Evolutionary conservation across 768 basidiomycete species (phyloP).

Genomic region (Podaxis pistillaris): DNA sequence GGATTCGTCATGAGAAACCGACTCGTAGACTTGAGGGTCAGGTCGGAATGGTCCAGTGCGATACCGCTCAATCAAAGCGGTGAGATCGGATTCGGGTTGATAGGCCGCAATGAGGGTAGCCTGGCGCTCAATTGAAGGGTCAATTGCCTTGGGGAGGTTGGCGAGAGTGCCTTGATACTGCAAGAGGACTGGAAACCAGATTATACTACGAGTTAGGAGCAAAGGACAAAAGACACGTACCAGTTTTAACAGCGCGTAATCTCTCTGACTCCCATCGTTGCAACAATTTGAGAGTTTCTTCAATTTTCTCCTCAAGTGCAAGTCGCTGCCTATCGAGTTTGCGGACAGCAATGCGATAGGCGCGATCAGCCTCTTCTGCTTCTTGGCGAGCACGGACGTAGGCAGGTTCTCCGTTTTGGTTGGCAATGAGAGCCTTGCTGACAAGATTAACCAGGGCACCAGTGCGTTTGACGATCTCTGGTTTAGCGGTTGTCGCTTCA

Average conservation of each 20-base stretch:
- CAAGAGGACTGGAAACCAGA: conserved; percentile 56
- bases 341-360: conserved; percentile 78
- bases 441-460: conserved; percentile 69
- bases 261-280: conserved; percentile 88
- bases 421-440: conserved; percentile 61
- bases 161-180: conserved; percentile 84
- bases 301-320: conserved; percentile 81
- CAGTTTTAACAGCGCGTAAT: conserved; percentile 80
- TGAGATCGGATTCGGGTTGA: conserved; percentile 85
- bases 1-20: conserved; percentile 74
- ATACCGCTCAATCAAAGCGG: conserved; percentile 86
- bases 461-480: conserved; percentile 60
- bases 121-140: conserved; percentile 65
- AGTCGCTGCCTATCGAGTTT: conserved; percentile 84
- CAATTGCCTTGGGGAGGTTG: conserved; percentile 67
- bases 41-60: conserved; percentile 94
- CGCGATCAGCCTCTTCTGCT: conserved; percentile 76
- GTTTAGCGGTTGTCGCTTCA: conserved; percentile 21
- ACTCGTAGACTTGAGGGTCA: conserved; percentile 81
- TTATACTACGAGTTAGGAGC: background rate
- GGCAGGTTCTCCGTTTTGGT: conserved; percentile 55
- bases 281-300: conserved; percentile 74
- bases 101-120: conserved; percentile 77
- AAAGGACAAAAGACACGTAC: conserved; percentile 29
- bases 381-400: conserved; percentile 73